Base-by-base conservation (phyloP, 441 rosid genomes). In the Adansonia grandidieri region DNA sequence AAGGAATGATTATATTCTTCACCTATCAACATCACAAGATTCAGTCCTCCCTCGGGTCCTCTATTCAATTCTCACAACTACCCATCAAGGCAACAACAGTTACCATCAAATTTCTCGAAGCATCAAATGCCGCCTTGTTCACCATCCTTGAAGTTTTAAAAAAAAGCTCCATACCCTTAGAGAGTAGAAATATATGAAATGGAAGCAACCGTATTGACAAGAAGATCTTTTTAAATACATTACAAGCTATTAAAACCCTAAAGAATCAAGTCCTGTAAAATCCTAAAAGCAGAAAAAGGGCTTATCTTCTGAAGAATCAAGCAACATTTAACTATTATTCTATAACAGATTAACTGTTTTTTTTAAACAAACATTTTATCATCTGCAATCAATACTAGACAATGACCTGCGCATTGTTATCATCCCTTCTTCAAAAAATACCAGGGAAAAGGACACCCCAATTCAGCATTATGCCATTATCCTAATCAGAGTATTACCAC, bases 31-130 rank as follows among this genome's bases (percentile, higher is more conserved):
- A 69, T 69, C 73, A 47, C 47, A 13, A 20, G 57, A 20, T 11
- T 47, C 73, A 69, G 48, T 69, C 40, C 57, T 47, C 11, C 57
- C 73, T 47, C 57, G 20, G 19, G 15, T 20, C 57, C 73, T 69
- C 73, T 15, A 69, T 47, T 45, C 42, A 69, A 22, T 69, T 11
- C 42, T 69, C 73, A 47, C 37, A 20, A 20, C 40, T 20, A 47
- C 40, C 40, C 73, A 68, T 5, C 17, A 47, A 68, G 32, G 17
- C 7, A 6, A 67, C 32, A 67, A 67, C 3, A 66, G 50, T 44
- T 68, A 47, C 32, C 37, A 68, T 15, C 44, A 63, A 13, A 63
- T 20, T 68, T 68, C 72, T 19, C 17, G 19, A 68, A 47, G 54
- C n/a, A 68, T 45, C 72, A 47, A 68, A 45, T 47, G 9, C 17